phyloP scores from a whole-genome alignment of 2,329 filamentous ascomycete species.

The Fusarium algeriense region DNA sequence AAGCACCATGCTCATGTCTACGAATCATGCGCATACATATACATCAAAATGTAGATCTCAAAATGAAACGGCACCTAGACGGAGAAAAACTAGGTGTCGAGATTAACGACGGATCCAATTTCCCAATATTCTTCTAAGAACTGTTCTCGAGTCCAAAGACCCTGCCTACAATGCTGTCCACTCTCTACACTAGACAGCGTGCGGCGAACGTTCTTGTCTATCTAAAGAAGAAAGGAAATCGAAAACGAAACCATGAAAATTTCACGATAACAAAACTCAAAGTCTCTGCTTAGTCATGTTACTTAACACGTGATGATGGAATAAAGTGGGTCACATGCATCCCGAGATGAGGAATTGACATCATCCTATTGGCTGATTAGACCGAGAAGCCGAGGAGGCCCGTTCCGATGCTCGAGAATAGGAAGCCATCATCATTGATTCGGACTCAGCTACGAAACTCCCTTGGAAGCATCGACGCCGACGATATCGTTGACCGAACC shows the following conservation, averaged over 20 bases:
- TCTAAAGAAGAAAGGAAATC: slow-evolving; percentile 59
- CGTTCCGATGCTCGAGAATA: slow-evolving; percentile 41
- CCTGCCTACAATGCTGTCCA: slow-evolving; percentile 47
- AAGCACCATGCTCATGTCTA: neutral
- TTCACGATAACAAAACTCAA: slow-evolving; percentile 8
- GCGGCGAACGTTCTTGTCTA: slow-evolving; percentile 63
- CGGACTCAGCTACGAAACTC: slow-evolving; percentile 10
- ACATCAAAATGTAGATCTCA: slow-evolving; percentile 66
- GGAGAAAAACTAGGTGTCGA: slow-evolving; percentile 60
- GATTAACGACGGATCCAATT: slow-evolving; percentile 69
- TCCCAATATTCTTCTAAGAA: slow-evolving; percentile 59
- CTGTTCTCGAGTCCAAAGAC: slow-evolving; percentile 54
- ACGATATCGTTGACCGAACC: slow-evolving; percentile 39
- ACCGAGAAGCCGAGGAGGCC: slow-evolving; percentile 59
- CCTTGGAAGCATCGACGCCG: slow-evolving; percentile 37
- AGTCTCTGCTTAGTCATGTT: slow-evolving; percentile 9
- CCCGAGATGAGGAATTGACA: slow-evolving; percentile 54
- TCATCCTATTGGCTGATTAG: slow-evolving; percentile 55
- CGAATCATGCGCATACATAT: neutral
- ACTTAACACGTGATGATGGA: slow-evolving; percentile 6
- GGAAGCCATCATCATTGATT: slow-evolving; percentile 44
- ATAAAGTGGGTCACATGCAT: slow-evolving; percentile 45
- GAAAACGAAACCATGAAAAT: neutral
- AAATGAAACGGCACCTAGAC: slow-evolving; percentile 69
- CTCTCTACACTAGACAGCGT: slow-evolving; percentile 51